Evolutionary conservation across 768 basidiomycete species (phyloP), one percentile per base, ranked within the genome.

Genomic region (Tylopilus felleus): DNA sequence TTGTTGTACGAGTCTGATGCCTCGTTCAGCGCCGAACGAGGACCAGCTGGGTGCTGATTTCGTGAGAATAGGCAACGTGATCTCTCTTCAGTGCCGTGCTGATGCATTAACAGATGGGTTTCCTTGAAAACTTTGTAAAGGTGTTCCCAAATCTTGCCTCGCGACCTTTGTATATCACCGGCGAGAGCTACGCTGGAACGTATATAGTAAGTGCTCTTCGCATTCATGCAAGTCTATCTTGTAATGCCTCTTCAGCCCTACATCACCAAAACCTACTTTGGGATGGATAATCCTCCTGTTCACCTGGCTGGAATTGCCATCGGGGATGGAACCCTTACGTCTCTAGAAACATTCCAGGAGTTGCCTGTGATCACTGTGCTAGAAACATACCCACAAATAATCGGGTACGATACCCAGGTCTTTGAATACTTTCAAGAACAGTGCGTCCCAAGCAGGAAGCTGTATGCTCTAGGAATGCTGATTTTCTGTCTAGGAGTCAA

Each of bases 331-430:
- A 70, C 80, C 7, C 71, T 87, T 16, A 71, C 78, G 1, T 74
- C 78, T n/a, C 67, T 61, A 33, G 73, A 74, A 43, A 76, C 78
- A 1, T 83, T 79, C 53, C 73, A 77, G 52, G 68, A 81, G 19
- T 58, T 83, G 0, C 82, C 87, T 17, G 77, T 82, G 25, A 79
- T 87, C 54, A 59, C 76, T 48, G 73, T 86, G 28, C 66, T 89
- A n/a, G 80, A 85, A 67, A 88, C 88, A 8, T 86, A 84, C 65
- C 88, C 88, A 8, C 87, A 88, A 62, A 69, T 89, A 39, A 86
- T 90, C 46, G 83, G 80, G 33, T 90, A 89, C 60, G 82, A 89
- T 59, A 70, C 73, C n/a, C 77, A 78, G 8, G 83, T 86, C 1
- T 86, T 79, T 65, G 75, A 82, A 53, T 85, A 85, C 62, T 88